These are phyloP conservation scores for Helianthus tuberosus DNA, from an alignment of 129 eudicot species.

Conservation along the genomic window DNA sequence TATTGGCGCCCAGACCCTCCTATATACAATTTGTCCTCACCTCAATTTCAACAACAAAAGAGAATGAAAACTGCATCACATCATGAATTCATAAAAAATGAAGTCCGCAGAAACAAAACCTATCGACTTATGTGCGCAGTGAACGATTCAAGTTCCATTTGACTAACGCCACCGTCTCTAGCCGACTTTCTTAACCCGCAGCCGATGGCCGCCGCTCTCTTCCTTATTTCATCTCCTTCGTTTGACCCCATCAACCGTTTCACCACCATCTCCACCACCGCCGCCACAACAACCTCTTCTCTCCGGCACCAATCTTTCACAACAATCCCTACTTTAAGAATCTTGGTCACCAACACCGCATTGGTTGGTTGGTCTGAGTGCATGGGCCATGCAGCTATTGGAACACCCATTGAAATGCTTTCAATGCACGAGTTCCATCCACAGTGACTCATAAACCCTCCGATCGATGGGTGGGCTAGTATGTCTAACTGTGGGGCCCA, in stretches of 20 bases:
- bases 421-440: slow-evolving; percentile 83
- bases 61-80: too few relatives aligned
- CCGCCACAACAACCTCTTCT: slow-evolving; percentile 26
- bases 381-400: slow-evolving; percentile 72
- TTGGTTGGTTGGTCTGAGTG: slow-evolving; percentile 73
- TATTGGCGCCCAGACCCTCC: too few relatives aligned
- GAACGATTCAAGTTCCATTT: slow-evolving; percentile 43
- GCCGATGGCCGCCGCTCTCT: slow-evolving; percentile 39
- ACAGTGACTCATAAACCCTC: slow-evolving; percentile 73
- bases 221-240: slow-evolving; percentile 45
- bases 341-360: slow-evolving; percentile 34
- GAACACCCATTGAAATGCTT: slow-evolving; percentile 71
- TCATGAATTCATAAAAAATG: too few relatives aligned
- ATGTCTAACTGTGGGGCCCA: slow-evolving; percentile 72
- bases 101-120: not conserved
- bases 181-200: slow-evolving; percentile 22
- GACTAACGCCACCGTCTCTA: slow-evolving; percentile 37
- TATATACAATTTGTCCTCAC: too few relatives aligned
- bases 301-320: slow-evolving; percentile 37
- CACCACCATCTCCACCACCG: slow-evolving; percentile 33
- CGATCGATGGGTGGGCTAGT: slow-evolving; percentile 52
- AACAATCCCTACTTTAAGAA: slow-evolving; percentile 42
- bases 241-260: slow-evolving; percentile 38
- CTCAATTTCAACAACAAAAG: too few relatives aligned
- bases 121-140: slow-evolving; percentile 43